A percentile compares a stretch with the other conserved stretches of the same genome.
These are phyloP conservation scores for Teratosphaeria viscida DNA, from an alignment of 2,329 filamentous ascomycete species.

Conservation along the genomic window DNA sequence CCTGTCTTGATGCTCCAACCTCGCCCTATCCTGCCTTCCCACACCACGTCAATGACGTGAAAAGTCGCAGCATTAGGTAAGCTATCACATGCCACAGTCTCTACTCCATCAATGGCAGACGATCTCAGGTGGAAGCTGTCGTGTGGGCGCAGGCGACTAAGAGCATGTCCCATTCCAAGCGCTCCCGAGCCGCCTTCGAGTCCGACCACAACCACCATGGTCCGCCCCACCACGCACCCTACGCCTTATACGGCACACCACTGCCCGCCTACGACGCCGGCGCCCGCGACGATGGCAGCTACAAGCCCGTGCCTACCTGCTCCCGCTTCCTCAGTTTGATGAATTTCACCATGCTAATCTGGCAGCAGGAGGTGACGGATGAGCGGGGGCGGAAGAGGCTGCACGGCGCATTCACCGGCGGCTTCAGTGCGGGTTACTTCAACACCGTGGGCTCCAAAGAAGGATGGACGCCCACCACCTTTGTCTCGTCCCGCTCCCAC, in stretches of 20 bases:
- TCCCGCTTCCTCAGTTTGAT: no score
- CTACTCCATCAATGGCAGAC: conserved; percentile 3
- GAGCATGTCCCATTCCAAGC: conserved; percentile 61
- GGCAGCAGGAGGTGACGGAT: conserved; percentile 96
- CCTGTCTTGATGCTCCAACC: background rate
- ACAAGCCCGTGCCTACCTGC: conserved; percentile 80
- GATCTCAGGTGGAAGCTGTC: conserved; percentile 20
- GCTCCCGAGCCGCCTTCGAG: conserved; percentile 68
- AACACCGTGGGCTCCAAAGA: conserved; percentile 98
- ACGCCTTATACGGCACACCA: conserved; percentile 72
- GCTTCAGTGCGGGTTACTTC: conserved; percentile 96
- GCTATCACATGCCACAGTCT: background rate
- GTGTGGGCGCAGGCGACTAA: conserved; percentile 15
- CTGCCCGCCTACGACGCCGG: conserved; percentile 68
- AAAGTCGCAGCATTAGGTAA: conserved; percentile 5
- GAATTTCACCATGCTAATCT: no score
- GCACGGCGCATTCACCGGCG: conserved; percentile 93
- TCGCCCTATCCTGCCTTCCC: background rate
- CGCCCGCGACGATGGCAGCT: conserved; percentile 78
- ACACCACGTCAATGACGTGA: background rate
- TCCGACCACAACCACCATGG: conserved; percentile 49
- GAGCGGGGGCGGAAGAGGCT: conserved; percentile 82
- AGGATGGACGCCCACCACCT: conserved; percentile 87
- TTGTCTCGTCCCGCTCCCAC: conserved; percentile 78
- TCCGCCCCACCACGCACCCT: conserved; percentile 53